Evolutionary conservation across 2,329 filamentous ascomycete species (phyloP), one percentile per base, ranked within the genome.

Genomic region (Cladosporium sp.): DNA sequence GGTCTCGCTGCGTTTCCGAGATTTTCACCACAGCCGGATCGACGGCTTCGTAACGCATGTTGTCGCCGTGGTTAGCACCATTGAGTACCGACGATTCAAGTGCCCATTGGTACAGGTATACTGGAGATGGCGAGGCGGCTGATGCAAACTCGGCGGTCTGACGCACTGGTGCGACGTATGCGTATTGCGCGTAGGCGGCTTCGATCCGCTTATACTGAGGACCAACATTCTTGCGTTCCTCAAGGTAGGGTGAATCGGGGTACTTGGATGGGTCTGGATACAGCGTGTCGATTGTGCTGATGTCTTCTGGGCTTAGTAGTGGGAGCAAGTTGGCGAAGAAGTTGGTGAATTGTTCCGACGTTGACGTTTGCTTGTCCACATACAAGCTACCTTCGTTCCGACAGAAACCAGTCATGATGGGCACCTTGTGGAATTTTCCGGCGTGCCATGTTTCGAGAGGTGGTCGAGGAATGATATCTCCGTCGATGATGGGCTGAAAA

Each of bases 401-500:
- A 71, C 86, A 87, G 75, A 86, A 90, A 7, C 88, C 88, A 0
- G 86, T 89, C 51, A 91, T 73, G 51, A 90, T 80, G 7, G 85
- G 84, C 7, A 87, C 76, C 62, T 78, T 78, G 64, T 86, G 77
- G 69, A 79, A 83, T 15, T 75, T 70, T 0, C 79, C 76, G 0
- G 78, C 73, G 25, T 76, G 69, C 84, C 84, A 88, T n/a, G 80
- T 78, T n/a, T 78, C 74, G 12, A 87, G 76, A 3, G 87, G 87
- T 11, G 81, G 73, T 25, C 80, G 76, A 2, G 80, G 76, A 55
- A 90, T 84, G 14, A 86, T 70, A 12, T 82, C 79, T 3, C 81
- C 80, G 66, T 88, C 86, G 59, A 90, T 82, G 37, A 86, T 83
- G 7, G 87, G 87, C 65, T 89, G 88, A 73, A 89, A 90, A 0